Evolutionary conservation across 768 basidiomycete genomes (phyloP).

Genomic region (Russula sp.): DNA sequence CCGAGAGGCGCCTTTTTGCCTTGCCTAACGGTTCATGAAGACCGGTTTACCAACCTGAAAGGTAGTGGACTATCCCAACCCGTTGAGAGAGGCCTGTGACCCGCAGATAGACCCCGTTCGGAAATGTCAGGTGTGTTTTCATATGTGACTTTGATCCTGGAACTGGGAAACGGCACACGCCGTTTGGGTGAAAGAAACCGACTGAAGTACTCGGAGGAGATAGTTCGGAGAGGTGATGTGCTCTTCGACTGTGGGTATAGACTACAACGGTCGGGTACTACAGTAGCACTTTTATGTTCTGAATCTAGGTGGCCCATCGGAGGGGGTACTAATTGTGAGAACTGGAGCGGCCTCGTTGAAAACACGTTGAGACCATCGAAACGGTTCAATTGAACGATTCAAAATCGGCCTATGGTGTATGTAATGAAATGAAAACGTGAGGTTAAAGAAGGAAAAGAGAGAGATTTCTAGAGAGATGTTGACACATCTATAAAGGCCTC

Average conservation of each 20-base stretch:
- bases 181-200: too few species aligned
- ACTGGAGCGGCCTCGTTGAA: constrained; percentile 11
- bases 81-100: not conserved
- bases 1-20: not conserved
- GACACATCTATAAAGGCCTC: constrained; percentile 19
- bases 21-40: not conserved
- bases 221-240: not conserved
- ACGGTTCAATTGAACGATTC: constrained; percentile 7
- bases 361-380: constrained; percentile 12
- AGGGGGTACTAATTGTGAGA: not conserved
- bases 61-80: not conserved
- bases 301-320: too few species aligned
- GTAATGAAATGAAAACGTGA: not conserved
- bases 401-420: not conserved
- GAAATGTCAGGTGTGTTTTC: constrained; percentile 6
- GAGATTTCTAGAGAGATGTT: not conserved
- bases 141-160: not conserved
- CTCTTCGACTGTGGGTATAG: too few species aligned
- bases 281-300: too few species aligned
- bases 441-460: not conserved
- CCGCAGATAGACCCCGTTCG: not conserved
- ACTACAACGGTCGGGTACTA: too few species aligned
- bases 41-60: not conserved
- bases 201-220: not conserved
- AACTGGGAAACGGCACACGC: not conserved